A percentile compares a stretch with the other conserved stretches of the same genome.
Evolutionary conservation across 1,284 basidiomycete genomes (phyloP).

Genomic region (Ustilago vetiveriae): DNA sequence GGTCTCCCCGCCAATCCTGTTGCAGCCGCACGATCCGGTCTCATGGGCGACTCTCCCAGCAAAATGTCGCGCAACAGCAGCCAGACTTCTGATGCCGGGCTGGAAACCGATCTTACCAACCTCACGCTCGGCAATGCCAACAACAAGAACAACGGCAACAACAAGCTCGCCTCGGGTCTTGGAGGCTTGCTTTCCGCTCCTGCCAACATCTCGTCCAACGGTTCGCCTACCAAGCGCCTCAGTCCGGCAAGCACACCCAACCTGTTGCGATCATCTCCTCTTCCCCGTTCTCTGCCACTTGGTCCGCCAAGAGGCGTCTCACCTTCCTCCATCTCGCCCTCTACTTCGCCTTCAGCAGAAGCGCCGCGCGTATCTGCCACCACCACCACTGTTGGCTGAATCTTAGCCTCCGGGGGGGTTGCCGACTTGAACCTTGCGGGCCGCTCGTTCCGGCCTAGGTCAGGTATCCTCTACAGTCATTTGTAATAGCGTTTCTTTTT

Average conservation of each 20-base stretch:
- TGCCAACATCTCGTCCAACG: slow-evolving; percentile 11
- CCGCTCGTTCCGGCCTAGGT: slow-evolving; percentile 35
- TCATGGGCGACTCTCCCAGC: slow-evolving; percentile 19
- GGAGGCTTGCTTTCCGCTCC: slow-evolving; percentile 12
- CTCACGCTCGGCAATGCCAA: slow-evolving; percentile 16
- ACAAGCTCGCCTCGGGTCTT: background rate
- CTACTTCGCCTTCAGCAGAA: slow-evolving; percentile 6
- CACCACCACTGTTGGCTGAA: slow-evolving; percentile 17
- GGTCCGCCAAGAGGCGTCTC: background rate
- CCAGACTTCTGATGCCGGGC: slow-evolving; percentile 3
- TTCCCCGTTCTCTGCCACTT: background rate
- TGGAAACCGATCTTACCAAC: slow-evolving; percentile 23
- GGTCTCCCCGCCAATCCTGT: slow-evolving; percentile 46
- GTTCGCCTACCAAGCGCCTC: slow-evolving; percentile 1
- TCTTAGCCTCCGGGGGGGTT: no score
- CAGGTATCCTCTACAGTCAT: background rate
- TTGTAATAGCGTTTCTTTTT: background rate
- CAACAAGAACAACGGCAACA: slow-evolving; percentile 11
- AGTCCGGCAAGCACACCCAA: slow-evolving; percentile 2
- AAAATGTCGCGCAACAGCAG: slow-evolving; percentile 38
- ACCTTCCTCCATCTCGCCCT: no score
- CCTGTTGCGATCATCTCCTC: background rate
- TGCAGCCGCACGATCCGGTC: slow-evolving; percentile 21
- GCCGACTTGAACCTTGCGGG: no score
- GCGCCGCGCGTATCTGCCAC: slow-evolving; percentile 5